These are phyloP conservation scores for Boletus vinaceobasis DNA, from an alignment of 768 basidiomycete species.

Conservation along the genomic window DNA sequence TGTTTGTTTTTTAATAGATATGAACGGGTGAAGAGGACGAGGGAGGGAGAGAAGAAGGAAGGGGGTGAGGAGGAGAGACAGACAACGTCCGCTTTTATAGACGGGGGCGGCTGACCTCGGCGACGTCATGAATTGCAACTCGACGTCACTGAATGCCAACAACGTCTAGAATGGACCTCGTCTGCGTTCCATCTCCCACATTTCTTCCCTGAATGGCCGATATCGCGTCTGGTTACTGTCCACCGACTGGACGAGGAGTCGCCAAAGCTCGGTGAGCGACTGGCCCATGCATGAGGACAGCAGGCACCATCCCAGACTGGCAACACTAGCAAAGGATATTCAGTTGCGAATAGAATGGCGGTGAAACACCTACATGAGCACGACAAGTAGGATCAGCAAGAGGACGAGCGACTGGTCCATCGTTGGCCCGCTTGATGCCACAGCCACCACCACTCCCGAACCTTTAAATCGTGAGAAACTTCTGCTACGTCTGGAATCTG, in stretches of 20 bases:
- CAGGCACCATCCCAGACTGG: conserved; percentile 60
- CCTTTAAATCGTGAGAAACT: too few species aligned
- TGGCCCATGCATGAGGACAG: conserved; percentile 65
- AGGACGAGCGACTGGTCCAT: conserved; percentile 30
- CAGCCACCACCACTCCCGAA: too few species aligned
- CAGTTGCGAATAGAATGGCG: not conserved
- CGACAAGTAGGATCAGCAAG: conserved; percentile 44
- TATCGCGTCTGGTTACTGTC: conserved; percentile 24
- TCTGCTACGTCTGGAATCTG: too few species aligned
- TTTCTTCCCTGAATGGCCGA: conserved; percentile 42
- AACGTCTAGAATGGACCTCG: conserved; percentile 24
- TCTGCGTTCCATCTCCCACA: conserved; percentile 61
- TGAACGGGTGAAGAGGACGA: conserved; percentile 8
- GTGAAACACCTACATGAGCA: conserved; percentile 41
- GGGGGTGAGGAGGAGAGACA: conserved; percentile 8
- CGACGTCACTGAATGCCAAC: conserved; percentile 21
- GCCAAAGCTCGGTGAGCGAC: conserved; percentile 47
- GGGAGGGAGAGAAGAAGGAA: conserved; percentile 1
- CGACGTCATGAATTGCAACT: conserved; percentile 4
- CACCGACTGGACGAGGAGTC: conserved; percentile 11
- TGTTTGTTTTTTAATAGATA: conserved; percentile 16
- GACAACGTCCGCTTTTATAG: conserved; percentile 19
- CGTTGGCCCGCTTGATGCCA: too few species aligned
- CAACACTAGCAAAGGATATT: conserved; percentile 33
- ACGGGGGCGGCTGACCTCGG: conserved; percentile 1